phyloP scores from a whole-genome alignment of 2,329 filamentous ascomycete species.

The Aspergillus sp. region DNA sequence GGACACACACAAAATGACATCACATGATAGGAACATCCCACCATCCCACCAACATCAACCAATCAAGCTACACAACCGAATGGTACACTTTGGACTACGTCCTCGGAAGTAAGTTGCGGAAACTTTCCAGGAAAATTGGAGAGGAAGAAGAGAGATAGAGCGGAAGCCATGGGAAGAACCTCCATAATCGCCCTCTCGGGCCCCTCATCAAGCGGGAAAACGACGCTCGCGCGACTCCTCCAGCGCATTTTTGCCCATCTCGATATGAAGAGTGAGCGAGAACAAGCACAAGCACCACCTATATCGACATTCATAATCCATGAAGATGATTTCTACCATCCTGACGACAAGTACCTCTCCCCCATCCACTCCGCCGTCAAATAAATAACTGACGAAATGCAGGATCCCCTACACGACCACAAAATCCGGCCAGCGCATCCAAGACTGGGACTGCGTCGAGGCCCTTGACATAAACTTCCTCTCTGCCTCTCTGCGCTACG shows the following conservation, averaged over 20 bases:
- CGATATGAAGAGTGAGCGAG: background rate
- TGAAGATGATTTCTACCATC: slow-evolving; percentile 92
- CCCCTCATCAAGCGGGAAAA: slow-evolving; percentile 92
- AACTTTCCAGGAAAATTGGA: background rate
- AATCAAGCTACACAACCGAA: background rate
- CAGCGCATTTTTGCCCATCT: slow-evolving; percentile 73
- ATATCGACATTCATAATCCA: slow-evolving; percentile 74
- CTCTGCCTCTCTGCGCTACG: slow-evolving; percentile 68
- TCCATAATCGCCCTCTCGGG: slow-evolving; percentile 83
- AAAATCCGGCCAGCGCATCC: slow-evolving; percentile 59
- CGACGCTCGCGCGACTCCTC: slow-evolving; percentile 83
- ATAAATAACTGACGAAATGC: slow-evolving; percentile 6
- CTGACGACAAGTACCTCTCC: slow-evolving; percentile 68
- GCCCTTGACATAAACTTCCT: slow-evolving; percentile 75
- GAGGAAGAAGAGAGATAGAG: background rate
- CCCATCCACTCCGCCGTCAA: background rate
- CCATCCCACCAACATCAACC: background rate
- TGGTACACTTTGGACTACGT: background rate
- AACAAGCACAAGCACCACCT: background rate
- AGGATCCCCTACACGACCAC: slow-evolving; percentile 54
- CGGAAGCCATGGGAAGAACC: slow-evolving; percentile 6
- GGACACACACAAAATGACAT: background rate
- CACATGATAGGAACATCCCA: background rate
- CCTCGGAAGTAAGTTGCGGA: background rate
- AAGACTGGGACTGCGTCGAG: slow-evolving; percentile 91